Evolutionary conservation across 768 basidiomycete species (phyloP).

Genomic region (Mycena haematopus): DNA sequence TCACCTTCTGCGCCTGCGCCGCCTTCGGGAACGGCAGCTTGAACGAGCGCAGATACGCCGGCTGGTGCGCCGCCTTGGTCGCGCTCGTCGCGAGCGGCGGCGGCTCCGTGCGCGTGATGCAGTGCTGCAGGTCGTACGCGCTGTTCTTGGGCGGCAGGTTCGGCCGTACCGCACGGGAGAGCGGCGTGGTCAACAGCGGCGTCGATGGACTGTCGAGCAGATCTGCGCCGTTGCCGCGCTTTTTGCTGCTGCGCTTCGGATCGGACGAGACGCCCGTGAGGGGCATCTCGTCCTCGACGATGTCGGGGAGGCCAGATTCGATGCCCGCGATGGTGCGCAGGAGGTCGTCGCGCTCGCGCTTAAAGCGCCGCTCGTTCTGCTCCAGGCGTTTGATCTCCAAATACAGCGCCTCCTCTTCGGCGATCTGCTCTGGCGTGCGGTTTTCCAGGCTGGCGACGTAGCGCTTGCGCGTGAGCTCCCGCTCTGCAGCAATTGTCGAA

Average conservation of each 20-base stretch:
- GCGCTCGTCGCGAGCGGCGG: constrained; percentile 53
- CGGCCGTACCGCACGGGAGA: constrained; percentile 39
- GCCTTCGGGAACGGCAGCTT: constrained; percentile 85
- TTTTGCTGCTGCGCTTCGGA: constrained; percentile 65
- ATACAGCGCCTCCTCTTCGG: constrained; percentile 94
- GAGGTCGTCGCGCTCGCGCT: constrained; percentile 87
- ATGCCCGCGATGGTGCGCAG: constrained; percentile 84
- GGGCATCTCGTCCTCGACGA: constrained; percentile 70
- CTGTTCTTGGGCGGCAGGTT: constrained; percentile 56
- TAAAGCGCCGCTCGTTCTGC: constrained; percentile 88
- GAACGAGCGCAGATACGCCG: constrained; percentile 85
- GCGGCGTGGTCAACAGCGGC: constrained; percentile 46
- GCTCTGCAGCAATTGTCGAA: constrained; percentile 53
- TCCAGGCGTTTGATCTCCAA: constrained; percentile 94
- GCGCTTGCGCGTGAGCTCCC: constrained; percentile 86
- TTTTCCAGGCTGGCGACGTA: constrained; percentile 88
- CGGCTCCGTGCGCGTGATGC: constrained; percentile 73
- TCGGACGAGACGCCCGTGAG: constrained; percentile 52
- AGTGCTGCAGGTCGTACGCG: constrained; percentile 64
- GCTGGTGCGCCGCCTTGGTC: constrained; percentile 79
- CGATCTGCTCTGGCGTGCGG: constrained; percentile 87
- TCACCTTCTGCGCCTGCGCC: constrained; percentile 75
- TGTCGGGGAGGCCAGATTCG: constrained; percentile 83
- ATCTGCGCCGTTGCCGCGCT: constrained; percentile 42
- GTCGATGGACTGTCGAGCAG: constrained; percentile 55